Conservation (phyloP, 345 rosid species). For the Boechera stricta region DNA sequence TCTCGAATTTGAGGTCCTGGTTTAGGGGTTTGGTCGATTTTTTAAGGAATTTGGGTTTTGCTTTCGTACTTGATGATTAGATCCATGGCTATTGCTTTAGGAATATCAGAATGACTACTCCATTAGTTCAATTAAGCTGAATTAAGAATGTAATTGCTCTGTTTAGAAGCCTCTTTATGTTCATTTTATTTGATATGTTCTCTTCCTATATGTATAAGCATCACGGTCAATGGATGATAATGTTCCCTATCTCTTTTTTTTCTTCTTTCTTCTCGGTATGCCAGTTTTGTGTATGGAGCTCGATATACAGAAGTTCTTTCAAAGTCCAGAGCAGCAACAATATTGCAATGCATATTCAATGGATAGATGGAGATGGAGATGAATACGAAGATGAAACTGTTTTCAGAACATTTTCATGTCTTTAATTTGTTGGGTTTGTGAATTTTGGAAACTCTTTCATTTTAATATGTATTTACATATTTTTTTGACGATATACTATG, state of each 20-base stretch:
- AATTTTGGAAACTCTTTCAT: too few relatives aligned
- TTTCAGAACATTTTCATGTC: too few relatives aligned
- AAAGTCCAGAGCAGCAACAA: conserved; percentile 67
- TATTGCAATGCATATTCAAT: conserved; percentile 27
- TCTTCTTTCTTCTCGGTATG: background rate
- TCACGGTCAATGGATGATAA: background rate
- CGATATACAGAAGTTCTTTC: conserved; percentile 85
- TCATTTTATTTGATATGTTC: background rate
- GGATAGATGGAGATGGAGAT: too few relatives aligned
- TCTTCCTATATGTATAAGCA: background rate
- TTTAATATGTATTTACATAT: too few relatives aligned
- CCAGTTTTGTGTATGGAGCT: conserved; percentile 95
- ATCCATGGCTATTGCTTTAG: conserved; percentile 14
- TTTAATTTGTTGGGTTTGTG: too few relatives aligned
- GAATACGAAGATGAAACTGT: too few relatives aligned
- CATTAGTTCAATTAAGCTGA: conserved; percentile 8
- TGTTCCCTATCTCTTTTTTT: background rate
- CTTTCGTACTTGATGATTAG: conserved; percentile 7
- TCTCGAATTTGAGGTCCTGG: background rate
- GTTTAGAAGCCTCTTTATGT: background rate
- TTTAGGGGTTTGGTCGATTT: conserved; percentile 27
- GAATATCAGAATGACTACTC: background rate
- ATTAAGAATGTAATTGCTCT: conserved; percentile 1
- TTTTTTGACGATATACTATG: too few relatives aligned
- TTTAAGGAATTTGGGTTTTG: conserved; percentile 14